Conservation (phyloP, 2,329 filamentous ascomycete genomes). For the Colletotrichum chlorophyti region DNA sequence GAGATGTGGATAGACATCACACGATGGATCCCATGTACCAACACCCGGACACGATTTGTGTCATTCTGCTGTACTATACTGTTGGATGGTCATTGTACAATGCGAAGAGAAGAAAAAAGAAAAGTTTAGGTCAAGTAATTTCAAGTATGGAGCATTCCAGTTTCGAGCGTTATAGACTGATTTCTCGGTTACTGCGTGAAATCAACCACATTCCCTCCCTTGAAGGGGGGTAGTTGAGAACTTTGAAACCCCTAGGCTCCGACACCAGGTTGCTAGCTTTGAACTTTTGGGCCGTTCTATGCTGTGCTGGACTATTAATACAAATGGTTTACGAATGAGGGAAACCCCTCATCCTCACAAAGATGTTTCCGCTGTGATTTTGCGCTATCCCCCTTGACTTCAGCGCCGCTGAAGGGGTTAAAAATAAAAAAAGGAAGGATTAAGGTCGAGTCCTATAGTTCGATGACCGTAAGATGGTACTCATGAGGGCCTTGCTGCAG, state of each 20-base stretch:
- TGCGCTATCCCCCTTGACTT: conserved; percentile 8
- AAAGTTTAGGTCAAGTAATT: neutral
- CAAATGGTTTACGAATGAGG: conserved; percentile 31
- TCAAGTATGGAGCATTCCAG: neutral
- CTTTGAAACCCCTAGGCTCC: neutral
- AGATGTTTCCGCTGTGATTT: conserved; percentile 4
- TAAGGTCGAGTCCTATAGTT: conserved; percentile 8
- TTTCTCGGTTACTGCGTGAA: conserved; percentile 21
- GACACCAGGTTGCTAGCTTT: conserved; percentile 8
- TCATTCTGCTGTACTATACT: neutral
- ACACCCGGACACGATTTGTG: neutral
- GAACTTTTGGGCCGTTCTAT: conserved; percentile 32
- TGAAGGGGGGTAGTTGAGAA: neutral
- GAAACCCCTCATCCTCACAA: neutral
- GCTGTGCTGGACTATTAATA: conserved; percentile 38
- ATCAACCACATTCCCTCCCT: neutral
- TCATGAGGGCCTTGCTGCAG: neutral
- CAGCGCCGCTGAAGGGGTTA: conserved; percentile 2
- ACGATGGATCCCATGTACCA: conserved; percentile 1
- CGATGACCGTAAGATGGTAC: neutral
- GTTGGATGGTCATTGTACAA: conserved; percentile 5
- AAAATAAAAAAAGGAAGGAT: neutral
- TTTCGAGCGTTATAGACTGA: too few relatives aligned
- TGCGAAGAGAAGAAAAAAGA: neutral
- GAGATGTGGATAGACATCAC: neutral